Percentiles rank a stretch among this genome's conserved stretches.
These are phyloP conservation scores for Myxozyma kluyveri DNA, from an alignment of 805 yeast species.

Conservation along the genomic window DNA sequence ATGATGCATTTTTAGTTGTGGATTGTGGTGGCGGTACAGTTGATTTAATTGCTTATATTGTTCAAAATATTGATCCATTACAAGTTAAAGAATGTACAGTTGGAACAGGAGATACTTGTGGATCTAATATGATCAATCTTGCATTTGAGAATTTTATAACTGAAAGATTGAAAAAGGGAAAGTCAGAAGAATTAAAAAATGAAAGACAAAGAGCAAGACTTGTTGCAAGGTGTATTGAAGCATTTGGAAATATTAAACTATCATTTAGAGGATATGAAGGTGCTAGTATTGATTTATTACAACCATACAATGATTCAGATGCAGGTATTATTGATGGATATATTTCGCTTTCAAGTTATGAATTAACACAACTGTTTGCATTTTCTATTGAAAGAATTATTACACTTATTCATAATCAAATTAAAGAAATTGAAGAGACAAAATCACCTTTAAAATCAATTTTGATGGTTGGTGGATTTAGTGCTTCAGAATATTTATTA, in stretches of 20 bases:
- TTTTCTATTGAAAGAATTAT: constrained; percentile 8
- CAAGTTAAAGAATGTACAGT: constrained; percentile 23
- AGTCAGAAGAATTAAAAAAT: no score
- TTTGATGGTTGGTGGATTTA: constrained; percentile 27
- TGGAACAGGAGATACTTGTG: constrained; percentile 26
- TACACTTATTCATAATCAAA: constrained; percentile 21
- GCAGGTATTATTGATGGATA: constrained; percentile 9
- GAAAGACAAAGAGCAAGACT: no score
- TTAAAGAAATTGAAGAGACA: constrained; percentile 10
- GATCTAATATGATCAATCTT: constrained; percentile 12
- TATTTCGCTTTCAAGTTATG: background rate
- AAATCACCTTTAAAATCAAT: constrained; percentile 11
- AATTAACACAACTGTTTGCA: constrained; percentile 14
- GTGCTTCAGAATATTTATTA: constrained; percentile 20
- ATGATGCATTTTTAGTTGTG: constrained; percentile 20
- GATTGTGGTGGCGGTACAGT: constrained; percentile 31
- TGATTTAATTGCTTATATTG: constrained; percentile 28
- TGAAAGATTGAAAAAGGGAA: no score
- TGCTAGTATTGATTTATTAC: no score
- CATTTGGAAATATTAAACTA: constrained; percentile 11
- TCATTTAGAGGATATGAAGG: constrained; percentile 7
- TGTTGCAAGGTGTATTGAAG: constrained; percentile 12
- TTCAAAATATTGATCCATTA: constrained; percentile 21
- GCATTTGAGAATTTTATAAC: no score
- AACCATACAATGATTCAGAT: no score